A percentile compares a stretch with the other conserved stretches of the same genome.
These are phyloP conservation scores for Bauhinia variegata DNA, from an alignment of 306 rosid genomes.

Conservation along the genomic window DNA sequence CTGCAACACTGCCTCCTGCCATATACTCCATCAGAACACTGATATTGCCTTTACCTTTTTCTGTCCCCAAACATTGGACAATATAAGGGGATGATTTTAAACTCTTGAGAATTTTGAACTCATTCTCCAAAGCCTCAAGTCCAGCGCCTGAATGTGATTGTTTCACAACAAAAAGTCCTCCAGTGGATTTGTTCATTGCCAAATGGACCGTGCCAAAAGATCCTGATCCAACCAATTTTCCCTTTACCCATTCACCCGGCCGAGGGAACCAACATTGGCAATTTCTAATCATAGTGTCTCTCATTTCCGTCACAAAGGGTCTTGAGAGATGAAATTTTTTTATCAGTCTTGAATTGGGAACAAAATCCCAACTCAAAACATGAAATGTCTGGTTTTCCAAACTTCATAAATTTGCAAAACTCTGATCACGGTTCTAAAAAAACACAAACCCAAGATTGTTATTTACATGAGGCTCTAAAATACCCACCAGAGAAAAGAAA, in stretches of 20 bases:
- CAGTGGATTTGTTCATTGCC: slow-evolving; percentile 60
- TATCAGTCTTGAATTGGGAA: slow-evolving; percentile 11
- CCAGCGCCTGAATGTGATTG: slow-evolving; percentile 45
- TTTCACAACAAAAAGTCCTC: slow-evolving; percentile 65
- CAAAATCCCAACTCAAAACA: slow-evolving; percentile 31
- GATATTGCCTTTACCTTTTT: slow-evolving; percentile 34
- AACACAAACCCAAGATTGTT: not conserved
- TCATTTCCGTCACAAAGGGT: not conserved
- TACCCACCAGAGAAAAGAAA: slow-evolving; percentile 7
- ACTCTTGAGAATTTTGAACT: slow-evolving; percentile 47
- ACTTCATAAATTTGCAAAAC: not conserved
- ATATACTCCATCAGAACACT: slow-evolving; percentile 68
- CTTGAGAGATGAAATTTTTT: not conserved
- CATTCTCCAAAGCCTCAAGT: slow-evolving; percentile 42
- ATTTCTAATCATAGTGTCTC: slow-evolving; percentile 26
- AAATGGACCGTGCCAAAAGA: slow-evolving; percentile 66
- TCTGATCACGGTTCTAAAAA: slow-evolving; percentile 3
- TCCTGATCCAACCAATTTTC: slow-evolving; percentile 63
- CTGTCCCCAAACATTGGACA: slow-evolving; percentile 55
- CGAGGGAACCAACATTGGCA: slow-evolving; percentile 25
- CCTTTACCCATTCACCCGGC: slow-evolving; percentile 57
- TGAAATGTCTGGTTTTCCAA: not conserved
- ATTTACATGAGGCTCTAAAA: not conserved
- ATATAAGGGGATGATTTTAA: slow-evolving; percentile 47
- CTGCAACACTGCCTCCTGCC: slow-evolving; percentile 69